These are phyloP conservation scores for Lantana camara DNA, from an alignment of 257 asterid species.

Conservation along the genomic window DNA sequence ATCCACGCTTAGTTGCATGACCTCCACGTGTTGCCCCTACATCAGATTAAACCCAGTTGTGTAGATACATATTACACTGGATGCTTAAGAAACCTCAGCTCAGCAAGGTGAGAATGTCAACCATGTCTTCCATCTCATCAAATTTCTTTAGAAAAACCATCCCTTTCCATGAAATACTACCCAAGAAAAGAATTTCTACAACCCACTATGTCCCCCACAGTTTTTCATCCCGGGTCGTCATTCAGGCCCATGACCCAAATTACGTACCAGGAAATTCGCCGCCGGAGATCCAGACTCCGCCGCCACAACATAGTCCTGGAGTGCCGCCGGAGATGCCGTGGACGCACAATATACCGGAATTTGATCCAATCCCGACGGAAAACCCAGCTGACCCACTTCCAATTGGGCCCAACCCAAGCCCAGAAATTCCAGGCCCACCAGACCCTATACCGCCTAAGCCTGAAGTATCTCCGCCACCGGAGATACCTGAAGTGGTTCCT, in stretches of 20 bases:
- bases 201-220: not conserved
- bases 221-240: conserved; percentile 25
- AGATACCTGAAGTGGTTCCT: conserved; percentile 55
- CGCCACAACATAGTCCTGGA: conserved; percentile 31
- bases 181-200: not conserved
- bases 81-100: no score
- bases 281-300: conserved; percentile 57
- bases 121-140: conserved; percentile 30
- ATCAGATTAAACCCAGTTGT: no score
- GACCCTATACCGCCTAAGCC: conserved; percentile 47
- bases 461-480: conserved; percentile 49
- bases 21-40: no score
- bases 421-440: conserved; percentile 52
- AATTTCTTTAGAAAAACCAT: conserved; percentile 34
- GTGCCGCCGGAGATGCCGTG: conserved; percentile 47
- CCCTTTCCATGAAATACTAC: conserved; percentile 11
- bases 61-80: no score
- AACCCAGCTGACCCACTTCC: conserved; percentile 53
- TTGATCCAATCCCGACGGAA: conserved; percentile 59
- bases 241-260: conserved; percentile 31
- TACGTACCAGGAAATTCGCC: conserved; percentile 42
- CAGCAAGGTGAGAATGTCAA: conserved; percentile 30
- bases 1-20: no score
- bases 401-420: conserved; percentile 40
- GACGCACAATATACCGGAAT: conserved; percentile 47